Base-by-base conservation (phyloP, 371 early-diverging fungal species). In the Apophysomyces variabilis region DNA sequence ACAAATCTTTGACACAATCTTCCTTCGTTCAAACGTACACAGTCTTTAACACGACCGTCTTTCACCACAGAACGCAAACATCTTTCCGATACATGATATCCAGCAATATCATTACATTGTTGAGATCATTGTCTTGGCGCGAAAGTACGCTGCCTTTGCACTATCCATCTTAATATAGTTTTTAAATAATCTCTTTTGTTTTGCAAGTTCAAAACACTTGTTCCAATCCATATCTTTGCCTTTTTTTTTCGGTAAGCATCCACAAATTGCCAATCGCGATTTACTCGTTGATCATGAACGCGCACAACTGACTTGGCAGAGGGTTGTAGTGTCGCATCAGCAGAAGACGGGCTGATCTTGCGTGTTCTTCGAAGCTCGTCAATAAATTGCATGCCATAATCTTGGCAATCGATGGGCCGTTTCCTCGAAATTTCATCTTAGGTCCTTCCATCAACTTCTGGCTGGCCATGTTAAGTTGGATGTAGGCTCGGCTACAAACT, bases 321-420 rank as follows among this genome's bases (percentile, higher is more conserved):
- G 41, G 41, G 41, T 41, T 41, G 41, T 41, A 41, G 3, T 41
- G 26, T 32, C 32, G n/a, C 38, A 39, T 57, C 59, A 12, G 47
- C 58, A 50, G 56, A 65, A 59, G 8, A 41, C 41, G 41, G 41
- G 41, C 41, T 41, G 58, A 56, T 54, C 38, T 68, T 61, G 66
- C 61, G 58, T 47, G 38, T 66, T 61, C 41, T 61, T 57, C 46
- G 54, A 38, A 66, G 56, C 37, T 66, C 61, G 21, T 57, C 61
- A 57, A 61, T 66, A 57, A 60, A 60, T 56, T 60, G 47, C 38
- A 66, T 61, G 39, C 61, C 45, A 16, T 14, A 38, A 43, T 70
- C 61, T 41, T 63, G 64, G 56, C 63, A 70, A 57, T 66, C 64
- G 21, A 70, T 70, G 36, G 60, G 60, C 41, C 66, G 66, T 61